Conservation (phyloP, 176 grass and related monocot genomes). For the Cenchrus americanus region DNA sequence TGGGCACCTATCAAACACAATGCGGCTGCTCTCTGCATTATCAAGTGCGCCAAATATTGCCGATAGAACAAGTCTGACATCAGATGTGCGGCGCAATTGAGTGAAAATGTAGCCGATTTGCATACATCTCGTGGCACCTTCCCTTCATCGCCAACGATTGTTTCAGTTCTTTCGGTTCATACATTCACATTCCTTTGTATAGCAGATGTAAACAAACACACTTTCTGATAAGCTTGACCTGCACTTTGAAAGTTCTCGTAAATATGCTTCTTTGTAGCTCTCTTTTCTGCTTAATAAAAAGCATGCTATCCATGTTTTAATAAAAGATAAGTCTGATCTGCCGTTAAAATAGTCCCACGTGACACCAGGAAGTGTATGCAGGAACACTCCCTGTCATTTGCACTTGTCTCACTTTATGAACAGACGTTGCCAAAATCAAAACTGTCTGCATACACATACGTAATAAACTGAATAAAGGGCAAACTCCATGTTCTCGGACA, state of each 20-base stretch:
- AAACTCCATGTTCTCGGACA: too few species aligned
- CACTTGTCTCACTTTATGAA: not conserved
- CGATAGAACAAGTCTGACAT: not conserved
- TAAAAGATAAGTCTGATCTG: too few species aligned
- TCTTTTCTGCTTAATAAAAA: too few species aligned
- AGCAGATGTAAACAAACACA: too few species aligned
- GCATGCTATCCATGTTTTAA: too few species aligned
- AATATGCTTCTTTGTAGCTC: too few species aligned
- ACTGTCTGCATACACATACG: not conserved
- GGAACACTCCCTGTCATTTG: not conserved
- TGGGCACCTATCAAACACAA: not conserved
- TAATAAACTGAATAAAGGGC: too few species aligned
- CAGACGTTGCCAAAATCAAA: not conserved
- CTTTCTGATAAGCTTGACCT: too few species aligned
- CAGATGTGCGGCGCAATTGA: not conserved
- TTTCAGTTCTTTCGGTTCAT: not conserved
- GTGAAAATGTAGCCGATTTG: conserved; percentile 21
- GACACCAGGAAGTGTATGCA: not conserved
- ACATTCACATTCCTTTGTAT: too few species aligned
- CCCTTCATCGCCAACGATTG: not conserved
- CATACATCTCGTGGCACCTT: not conserved
- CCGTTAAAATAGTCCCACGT: too few species aligned
- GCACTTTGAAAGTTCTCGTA: too few species aligned
- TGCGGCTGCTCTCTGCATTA: not conserved
- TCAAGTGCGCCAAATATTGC: too few species aligned